Percentiles rank a stretch among this genome's conserved stretches.
phyloP scores from a whole-genome alignment of 768 basidiomycete genomes.

The Rhodotorula taiwanensis region DNA sequence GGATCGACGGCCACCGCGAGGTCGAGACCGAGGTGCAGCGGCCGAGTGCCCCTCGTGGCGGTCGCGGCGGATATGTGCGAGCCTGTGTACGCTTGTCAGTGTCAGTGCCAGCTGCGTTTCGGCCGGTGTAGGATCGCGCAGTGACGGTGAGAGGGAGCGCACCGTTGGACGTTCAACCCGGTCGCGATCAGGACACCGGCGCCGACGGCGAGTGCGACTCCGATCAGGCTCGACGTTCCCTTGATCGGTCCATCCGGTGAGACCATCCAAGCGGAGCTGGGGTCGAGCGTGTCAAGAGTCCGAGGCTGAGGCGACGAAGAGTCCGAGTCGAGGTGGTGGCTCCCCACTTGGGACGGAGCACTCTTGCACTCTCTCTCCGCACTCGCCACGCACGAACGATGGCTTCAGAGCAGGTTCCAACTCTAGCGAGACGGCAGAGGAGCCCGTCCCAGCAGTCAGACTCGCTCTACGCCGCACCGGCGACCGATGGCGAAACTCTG shows the following conservation, averaged over 20 bases:
- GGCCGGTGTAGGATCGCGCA: neutral
- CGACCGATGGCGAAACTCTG: no score
- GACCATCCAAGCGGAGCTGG: no score
- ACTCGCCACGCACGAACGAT: conserved; percentile 1
- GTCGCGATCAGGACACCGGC: conserved; percentile 85
- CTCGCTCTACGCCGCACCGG: no score
- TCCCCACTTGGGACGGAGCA: no score
- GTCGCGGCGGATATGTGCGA: conserved; percentile 4
- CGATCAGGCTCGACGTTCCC: conserved; percentile 50
- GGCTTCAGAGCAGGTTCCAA: neutral
- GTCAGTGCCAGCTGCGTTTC: conserved; percentile 47
- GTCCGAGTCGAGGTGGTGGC: no score
- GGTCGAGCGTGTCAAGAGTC: no score
- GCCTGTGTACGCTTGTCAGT: neutral
- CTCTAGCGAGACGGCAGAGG: no score
- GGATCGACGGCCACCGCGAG: neutral
- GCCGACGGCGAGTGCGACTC: conserved; percentile 71
- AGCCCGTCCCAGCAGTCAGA: no score
- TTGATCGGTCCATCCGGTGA: neutral
- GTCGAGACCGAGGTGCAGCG: conserved; percentile 60
- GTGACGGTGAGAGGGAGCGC: neutral
- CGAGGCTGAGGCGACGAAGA: no score
- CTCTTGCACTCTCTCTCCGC: neutral
- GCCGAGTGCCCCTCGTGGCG: conserved; percentile 40
- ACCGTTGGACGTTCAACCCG: conserved; percentile 72